These are phyloP conservation scores for Aspergillus cristatus DNA, from an alignment of 495 filamentous ascomycete species.

Conservation along the genomic window DNA sequence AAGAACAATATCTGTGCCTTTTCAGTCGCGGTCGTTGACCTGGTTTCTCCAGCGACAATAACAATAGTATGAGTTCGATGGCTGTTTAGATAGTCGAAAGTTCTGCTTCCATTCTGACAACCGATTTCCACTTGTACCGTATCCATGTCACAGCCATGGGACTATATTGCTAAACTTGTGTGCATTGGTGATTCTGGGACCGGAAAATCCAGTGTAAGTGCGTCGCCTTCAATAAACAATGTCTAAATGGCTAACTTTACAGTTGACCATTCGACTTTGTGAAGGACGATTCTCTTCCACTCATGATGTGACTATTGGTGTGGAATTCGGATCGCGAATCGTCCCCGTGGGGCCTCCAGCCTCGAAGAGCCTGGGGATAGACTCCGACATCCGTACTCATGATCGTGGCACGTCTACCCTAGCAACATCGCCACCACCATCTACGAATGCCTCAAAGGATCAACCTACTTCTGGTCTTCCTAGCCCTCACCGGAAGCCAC, in stretches of 20 bases:
- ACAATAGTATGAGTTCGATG: slow-evolving; percentile 9
- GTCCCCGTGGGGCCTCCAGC: slow-evolving; percentile 81
- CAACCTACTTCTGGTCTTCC: slow-evolving; percentile 23
- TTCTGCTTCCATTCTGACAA: neutral
- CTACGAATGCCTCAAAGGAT: slow-evolving; percentile 9
- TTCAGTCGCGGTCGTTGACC: too few relatives aligned
- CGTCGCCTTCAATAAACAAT: neutral
- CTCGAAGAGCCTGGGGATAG: slow-evolving; percentile 30
- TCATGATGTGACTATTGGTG: slow-evolving; percentile 96
- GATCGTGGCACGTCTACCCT: slow-evolving; percentile 1
- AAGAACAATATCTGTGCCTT: too few relatives aligned
- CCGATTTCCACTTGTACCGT: slow-evolving; percentile 5
- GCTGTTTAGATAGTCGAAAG: slow-evolving; percentile 6
- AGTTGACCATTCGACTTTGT: slow-evolving; percentile 90
- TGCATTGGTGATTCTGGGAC: slow-evolving; percentile 93
- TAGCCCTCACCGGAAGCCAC: slow-evolving; percentile 26
- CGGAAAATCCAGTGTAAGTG: slow-evolving; percentile 70
- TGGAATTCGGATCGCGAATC: slow-evolving; percentile 92
- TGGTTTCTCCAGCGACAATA: too few relatives aligned
- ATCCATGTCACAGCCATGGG: slow-evolving; percentile 76
- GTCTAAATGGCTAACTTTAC: slow-evolving; percentile 6
- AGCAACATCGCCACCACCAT: slow-evolving; percentile 5
- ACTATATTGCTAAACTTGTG: slow-evolving; percentile 97
- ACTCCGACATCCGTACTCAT: slow-evolving; percentile 14
- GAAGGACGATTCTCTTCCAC: slow-evolving; percentile 89